Conservation (phyloP, 768 basidiomycete genomes). For the Boletus pseudopeckii region DNA sequence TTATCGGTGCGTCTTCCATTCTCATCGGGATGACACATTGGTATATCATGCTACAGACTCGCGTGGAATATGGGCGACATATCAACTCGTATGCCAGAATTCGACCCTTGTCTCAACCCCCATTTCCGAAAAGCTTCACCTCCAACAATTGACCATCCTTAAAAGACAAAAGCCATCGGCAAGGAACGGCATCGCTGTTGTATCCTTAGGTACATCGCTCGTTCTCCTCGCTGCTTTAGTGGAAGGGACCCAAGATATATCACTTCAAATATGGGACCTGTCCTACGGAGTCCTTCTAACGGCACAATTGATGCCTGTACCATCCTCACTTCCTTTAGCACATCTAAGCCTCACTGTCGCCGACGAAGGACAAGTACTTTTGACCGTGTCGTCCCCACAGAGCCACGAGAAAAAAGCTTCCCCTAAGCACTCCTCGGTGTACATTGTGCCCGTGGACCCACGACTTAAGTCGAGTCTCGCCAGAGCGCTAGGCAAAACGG, state of each 20-base stretch:
- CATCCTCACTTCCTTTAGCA: constrained; percentile 38
- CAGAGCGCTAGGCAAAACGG: constrained; percentile 54
- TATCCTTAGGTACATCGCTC: constrained; percentile 55
- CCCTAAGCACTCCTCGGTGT: constrained; percentile 46
- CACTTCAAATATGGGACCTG: constrained; percentile 64
- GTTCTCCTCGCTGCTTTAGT: constrained; percentile 51
- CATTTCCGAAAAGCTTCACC: constrained; percentile 19
- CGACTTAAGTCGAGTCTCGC: constrained; percentile 60
- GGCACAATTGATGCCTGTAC: constrained; percentile 47
- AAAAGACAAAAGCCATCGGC: constrained; percentile 5
- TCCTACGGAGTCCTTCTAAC: constrained; percentile 65
- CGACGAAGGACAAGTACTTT: constrained; percentile 46
- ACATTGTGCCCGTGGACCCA: constrained; percentile 56
- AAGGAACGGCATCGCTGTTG: constrained; percentile 32
- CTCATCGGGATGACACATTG: not conserved
- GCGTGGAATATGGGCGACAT: constrained; percentile 42
- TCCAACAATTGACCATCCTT: constrained; percentile 19
- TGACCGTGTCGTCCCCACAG: constrained; percentile 44
- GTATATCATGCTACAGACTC: constrained; percentile 32
- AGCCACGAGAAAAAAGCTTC: not conserved
- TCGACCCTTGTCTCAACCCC: constrained; percentile 25
- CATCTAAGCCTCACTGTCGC: constrained; percentile 32
- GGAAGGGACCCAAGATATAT: constrained; percentile 37
- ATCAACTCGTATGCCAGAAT: constrained; percentile 30
- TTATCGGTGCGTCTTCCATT: constrained; percentile 42